Evolutionary conservation across 768 basidiomycete genomes (phyloP), one percentile per base, ranked within the genome.

Genomic region (Boletus bicolor): DNA sequence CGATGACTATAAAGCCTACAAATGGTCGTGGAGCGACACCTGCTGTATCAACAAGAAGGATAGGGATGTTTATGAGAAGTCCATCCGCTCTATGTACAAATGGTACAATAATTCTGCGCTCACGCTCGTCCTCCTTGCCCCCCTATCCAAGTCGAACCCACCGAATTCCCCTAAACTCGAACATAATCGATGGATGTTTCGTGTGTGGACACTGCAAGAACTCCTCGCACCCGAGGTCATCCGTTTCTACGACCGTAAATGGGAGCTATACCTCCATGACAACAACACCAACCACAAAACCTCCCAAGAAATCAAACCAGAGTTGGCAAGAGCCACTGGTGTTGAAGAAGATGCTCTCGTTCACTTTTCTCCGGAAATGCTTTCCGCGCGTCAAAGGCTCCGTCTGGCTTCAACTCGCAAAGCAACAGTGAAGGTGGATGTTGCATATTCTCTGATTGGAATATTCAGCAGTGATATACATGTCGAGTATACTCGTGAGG

Each of bases 401-500:
- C 35, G 49, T 24, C 42, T 61, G 35, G 59, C 61, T 5, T 61
- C 61, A 9, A 54, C 45, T 34, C 61, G 61, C 43, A 7, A 57
- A 15, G 59, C 61, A 4, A 51, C 45, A 1, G 9, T 37, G 15
- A 17, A 49, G 43, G 59, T 39, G 1, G 61, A 62, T 42, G 37
- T 61, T n/a, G 59, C 59, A 8, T 62, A 62, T 28, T 43, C 61
- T 3, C 39, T 62, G 43, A 56, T 62, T 3, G 59, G 61, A n/a
- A 57, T 62, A 46, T 57, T 62, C 50, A 51, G 24, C 35, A 62
- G 61, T 4, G 61, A 62, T 9, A 38, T 61, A 15, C 24, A n/a
- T 5, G 51, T 56, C 26, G 49, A 61, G 30, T 28, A 44, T 5
- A 5, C 9, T n/a, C 36, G 28, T 28, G 28, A 28, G 4, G 28